Evolutionary conservation across 352 stramenopile species (phyloP).

Genomic region (Globisporangium emineosum): DNA sequence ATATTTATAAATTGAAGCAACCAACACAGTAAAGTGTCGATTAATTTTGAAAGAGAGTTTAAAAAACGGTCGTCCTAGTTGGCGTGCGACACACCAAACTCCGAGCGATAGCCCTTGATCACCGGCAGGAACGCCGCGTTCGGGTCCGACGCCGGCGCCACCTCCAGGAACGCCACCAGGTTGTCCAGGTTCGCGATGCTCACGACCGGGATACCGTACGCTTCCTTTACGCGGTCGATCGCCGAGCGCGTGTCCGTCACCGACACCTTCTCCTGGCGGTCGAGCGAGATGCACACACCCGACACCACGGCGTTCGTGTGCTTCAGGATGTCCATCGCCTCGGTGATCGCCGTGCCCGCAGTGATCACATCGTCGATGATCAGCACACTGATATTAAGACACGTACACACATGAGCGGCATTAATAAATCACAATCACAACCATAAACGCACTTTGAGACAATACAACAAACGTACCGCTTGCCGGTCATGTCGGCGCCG

Average conservation of each 20-base stretch:
- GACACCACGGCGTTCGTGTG: constrained; percentile 91
- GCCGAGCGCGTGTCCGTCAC: constrained; percentile 91
- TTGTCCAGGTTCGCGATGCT: constrained; percentile 94
- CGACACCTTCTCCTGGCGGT: constrained; percentile 97
- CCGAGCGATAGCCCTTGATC: constrained; percentile 73
- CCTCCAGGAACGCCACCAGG: constrained; percentile 87
- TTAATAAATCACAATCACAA: constrained; percentile 4
- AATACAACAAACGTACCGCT: constrained; percentile 87
- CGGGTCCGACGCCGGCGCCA: constrained; percentile 33
- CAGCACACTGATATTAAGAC: constrained; percentile 91
- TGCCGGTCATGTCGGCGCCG: constrained; percentile 92
- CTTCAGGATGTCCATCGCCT: constrained; percentile 91
- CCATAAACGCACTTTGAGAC: background rate
- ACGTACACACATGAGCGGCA: background rate
- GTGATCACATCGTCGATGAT: constrained; percentile 99
- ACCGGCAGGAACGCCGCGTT: constrained; percentile 64
- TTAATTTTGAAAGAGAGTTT: too few species aligned
- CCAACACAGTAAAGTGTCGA: too few species aligned
- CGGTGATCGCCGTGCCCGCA: constrained; percentile 96
- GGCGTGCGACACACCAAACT: constrained; percentile 56
- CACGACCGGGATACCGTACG: constrained; percentile 90
- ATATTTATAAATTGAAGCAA: too few species aligned
- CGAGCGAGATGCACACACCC: constrained; percentile 96
- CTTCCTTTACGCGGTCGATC: constrained; percentile 91
- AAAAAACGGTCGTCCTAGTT: background rate